These are phyloP conservation scores for Didymella keratinophila DNA, from an alignment of 2,329 filamentous ascomycete genomes.

Conservation along the genomic window DNA sequence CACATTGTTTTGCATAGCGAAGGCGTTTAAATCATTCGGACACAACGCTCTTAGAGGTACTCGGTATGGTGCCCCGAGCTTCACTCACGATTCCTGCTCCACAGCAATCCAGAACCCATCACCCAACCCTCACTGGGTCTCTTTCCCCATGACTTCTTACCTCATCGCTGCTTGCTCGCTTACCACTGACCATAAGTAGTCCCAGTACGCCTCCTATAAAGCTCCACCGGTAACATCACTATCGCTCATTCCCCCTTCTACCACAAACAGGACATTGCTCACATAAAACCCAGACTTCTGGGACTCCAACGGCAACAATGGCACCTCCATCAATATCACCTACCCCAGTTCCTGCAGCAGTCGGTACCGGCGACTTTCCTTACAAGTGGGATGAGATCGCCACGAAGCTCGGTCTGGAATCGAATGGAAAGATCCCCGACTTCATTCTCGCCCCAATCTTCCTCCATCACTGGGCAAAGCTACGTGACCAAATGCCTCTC, in stretches of 20 bases:
- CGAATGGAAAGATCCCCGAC: background rate
- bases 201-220: background rate
- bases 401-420: background rate
- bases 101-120: background rate
- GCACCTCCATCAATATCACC: background rate
- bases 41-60: background rate
- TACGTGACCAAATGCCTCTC: background rate
- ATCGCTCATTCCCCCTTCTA: background rate
- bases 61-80: background rate
- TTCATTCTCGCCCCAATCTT: background rate
- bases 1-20: slow-evolving; percentile 20
- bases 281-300: background rate
- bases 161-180: background rate
- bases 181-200: background rate
- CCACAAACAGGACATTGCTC: background rate
- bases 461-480: background rate
- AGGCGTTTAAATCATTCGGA: slow-evolving; percentile 7
- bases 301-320: background rate
- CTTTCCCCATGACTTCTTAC: background rate
- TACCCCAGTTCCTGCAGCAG: background rate
- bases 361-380: background rate
- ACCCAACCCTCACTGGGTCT: background rate
- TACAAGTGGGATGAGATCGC: background rate
- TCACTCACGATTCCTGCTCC: background rate
- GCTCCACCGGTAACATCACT: background rate